Evolutionary conservation across 352 stramenopile species (phyloP).

Genomic region (Elongisporangium anandrum): DNA sequence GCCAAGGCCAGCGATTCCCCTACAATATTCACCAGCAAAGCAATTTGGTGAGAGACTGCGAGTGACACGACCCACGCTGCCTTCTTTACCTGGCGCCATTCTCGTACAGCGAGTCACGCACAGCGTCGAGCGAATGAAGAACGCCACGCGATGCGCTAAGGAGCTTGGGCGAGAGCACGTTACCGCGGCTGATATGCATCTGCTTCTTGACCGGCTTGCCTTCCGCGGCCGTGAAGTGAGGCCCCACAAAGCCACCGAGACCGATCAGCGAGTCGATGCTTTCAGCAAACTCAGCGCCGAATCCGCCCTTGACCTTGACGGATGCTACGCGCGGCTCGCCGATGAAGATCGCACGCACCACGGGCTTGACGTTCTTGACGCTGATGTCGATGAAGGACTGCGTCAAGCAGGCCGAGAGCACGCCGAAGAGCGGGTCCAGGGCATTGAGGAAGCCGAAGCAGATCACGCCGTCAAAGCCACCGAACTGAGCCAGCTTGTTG

Average conservation of each 20-base stretch:
- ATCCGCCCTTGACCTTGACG: conserved; percentile 68
- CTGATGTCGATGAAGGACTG: conserved; percentile 84
- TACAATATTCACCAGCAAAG: conserved; percentile 2
- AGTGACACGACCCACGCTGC: neutral
- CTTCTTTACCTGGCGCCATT: conserved; percentile 56
- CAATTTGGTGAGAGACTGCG: neutral
- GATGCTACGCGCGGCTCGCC: conserved; percentile 71
- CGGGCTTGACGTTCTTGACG: conserved; percentile 70
- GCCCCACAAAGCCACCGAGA: conserved; percentile 63
- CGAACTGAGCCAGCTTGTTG: conserved; percentile 71
- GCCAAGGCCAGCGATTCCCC: conserved; percentile 65
- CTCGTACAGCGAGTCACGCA: conserved; percentile 72
- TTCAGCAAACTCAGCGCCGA: conserved; percentile 61
- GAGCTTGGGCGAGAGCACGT: conserved; percentile 59
- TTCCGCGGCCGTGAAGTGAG: conserved; percentile 29
- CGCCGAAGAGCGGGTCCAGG: conserved; percentile 55
- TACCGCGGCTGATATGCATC: conserved; percentile 59
- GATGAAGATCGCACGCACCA: conserved; percentile 77
- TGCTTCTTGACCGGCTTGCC: conserved; percentile 45
- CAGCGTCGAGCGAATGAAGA: conserved; percentile 47
- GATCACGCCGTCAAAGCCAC: conserved; percentile 70
- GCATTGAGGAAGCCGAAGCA: conserved; percentile 76
- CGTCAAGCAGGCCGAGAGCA: conserved; percentile 46
- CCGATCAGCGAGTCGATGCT: conserved; percentile 53
- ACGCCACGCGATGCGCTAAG: conserved; percentile 55